A percentile compares a stretch with the other conserved stretches of the same genome.
phyloP scores from a whole-genome alignment of 1,284 basidiomycete species.

The Prillingera fragicola region DNA sequence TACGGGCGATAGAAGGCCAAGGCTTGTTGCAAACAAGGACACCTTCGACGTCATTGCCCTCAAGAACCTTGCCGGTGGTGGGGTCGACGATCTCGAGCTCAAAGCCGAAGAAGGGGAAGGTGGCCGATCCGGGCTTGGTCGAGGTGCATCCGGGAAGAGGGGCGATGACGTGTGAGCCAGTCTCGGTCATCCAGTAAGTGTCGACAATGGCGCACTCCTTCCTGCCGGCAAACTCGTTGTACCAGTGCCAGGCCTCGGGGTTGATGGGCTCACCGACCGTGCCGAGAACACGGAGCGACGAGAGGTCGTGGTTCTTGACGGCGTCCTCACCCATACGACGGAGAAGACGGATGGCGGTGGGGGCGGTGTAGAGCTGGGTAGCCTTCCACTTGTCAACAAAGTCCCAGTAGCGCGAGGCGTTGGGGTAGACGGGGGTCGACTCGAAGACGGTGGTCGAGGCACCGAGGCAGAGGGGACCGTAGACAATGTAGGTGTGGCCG shows the following conservation, averaged over 20 bases:
- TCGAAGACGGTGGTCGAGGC: slow-evolving; percentile 92
- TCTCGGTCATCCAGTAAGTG: slow-evolving; percentile 97
- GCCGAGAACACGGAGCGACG: slow-evolving; percentile 78
- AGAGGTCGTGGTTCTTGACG: slow-evolving; percentile 78
- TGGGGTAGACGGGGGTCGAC: slow-evolving; percentile 94
- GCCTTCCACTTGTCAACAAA: slow-evolving; percentile 87
- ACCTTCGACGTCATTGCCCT: slow-evolving; percentile 83
- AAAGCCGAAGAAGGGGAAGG: slow-evolving; percentile 96
- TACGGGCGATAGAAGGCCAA: slow-evolving; percentile 96
- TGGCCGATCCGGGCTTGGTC: slow-evolving; percentile 94
- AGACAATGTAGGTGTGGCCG: slow-evolving; percentile 95
- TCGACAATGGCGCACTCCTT: slow-evolving; percentile 91
- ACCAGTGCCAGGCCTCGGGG: slow-evolving; percentile 99
- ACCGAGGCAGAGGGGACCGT: slow-evolving; percentile 84
- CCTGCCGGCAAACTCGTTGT: slow-evolving; percentile 81
- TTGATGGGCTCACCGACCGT: slow-evolving; percentile 98
- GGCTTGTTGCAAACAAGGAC: slow-evolving; percentile 79
- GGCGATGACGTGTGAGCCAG: slow-evolving; percentile 89
- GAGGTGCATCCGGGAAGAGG: slow-evolving; percentile 92
- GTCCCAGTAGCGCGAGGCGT: slow-evolving; percentile 94
- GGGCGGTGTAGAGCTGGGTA: slow-evolving; percentile 91
- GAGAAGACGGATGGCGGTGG: slow-evolving; percentile 80
- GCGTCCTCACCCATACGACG: slow-evolving; percentile 82
- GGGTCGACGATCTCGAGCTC: slow-evolving; percentile 85
- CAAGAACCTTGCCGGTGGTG: slow-evolving; percentile 55